Evolutionary conservation across 176 grass and related monocot genomes (phyloP).

Genomic region (sorghum (Sorghum bicolor)): DNA sequence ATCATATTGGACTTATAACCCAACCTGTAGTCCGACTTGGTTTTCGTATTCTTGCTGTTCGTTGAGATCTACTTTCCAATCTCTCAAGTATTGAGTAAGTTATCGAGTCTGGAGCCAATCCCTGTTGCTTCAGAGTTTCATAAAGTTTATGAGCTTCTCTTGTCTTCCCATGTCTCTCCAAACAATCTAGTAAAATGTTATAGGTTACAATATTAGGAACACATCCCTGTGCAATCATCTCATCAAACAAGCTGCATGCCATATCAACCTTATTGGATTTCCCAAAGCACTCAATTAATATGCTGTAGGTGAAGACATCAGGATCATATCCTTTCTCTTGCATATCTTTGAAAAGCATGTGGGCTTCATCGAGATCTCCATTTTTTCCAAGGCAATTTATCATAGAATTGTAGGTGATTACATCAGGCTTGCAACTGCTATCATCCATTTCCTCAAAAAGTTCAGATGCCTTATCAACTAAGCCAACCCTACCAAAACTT

Average conservation of each 20-base stretch:
- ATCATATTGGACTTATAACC: slow-evolving; percentile 79
- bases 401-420: slow-evolving; percentile 89
- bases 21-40: slow-evolving; percentile 49
- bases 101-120: slow-evolving; percentile 80
- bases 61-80: slow-evolving; percentile 63
- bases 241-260: slow-evolving; percentile 85
- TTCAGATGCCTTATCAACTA: slow-evolving; percentile 72
- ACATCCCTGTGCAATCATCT: slow-evolving; percentile 73
- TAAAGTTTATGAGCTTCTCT: slow-evolving; percentile 62
- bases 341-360: slow-evolving; percentile 96
- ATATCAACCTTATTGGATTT: slow-evolving; percentile 91
- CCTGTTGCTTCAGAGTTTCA: slow-evolving; percentile 69
- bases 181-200: slow-evolving; percentile 96
- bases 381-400: slow-evolving; percentile 98
- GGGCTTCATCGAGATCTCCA: slow-evolving; percentile 78
- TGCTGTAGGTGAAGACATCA: slow-evolving; percentile 96
- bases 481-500: slow-evolving; percentile 84
- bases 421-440: slow-evolving; percentile 71
- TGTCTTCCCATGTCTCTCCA: slow-evolving; percentile 67
- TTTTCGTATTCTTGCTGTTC: slow-evolving; percentile 58
- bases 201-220: slow-evolving; percentile 90
- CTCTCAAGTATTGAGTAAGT: slow-evolving; percentile 85
- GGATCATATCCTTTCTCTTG: slow-evolving; percentile 90
- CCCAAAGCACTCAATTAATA: slow-evolving; percentile 94
- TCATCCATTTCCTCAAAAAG: slow-evolving; percentile 84